Evolutionary conservation across 139 green algal species (phyloP), one percentile per base, ranked within the genome.

Genomic region (Nannochloris sp.): DNA sequence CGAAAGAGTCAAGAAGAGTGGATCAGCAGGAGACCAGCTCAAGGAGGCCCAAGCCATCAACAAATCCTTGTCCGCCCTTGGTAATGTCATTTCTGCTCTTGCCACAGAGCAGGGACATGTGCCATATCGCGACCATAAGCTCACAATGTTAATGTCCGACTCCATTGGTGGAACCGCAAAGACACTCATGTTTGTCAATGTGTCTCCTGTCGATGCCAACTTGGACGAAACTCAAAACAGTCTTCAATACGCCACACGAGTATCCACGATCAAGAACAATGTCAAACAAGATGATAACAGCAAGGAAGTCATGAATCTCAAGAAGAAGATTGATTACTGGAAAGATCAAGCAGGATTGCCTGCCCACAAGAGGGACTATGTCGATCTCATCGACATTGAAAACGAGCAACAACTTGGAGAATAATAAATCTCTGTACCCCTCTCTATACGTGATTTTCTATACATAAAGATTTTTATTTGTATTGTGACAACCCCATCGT

Each of bases 21-120:
- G 80, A 14, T 84, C 79, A 25, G 81, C 72, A 17, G 93, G 93
- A 4, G 89, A 96, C 69, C 85, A 92, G 78, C 80, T 97, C 28
- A 97, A 96, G 82, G 93, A 98, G 77, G 92, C 93, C 26, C 86
- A 95, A 76, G 86, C 91, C 55, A 98, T 99, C 86, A 99, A 99
- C 89, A 97, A 97, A 82, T 92, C 79, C 0, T 81, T 99, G 45
- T 88, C 72, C 0, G 93, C 93, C 23, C 82, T 99, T 20, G 93
- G 93, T 20, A 88, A 98, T 66, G 93, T 98, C 66, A 97, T 98
- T 76, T 83, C 68, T 33, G 89, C 92, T 16, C 80, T 98, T 28
- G 89, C 92, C 26, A 75, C 75, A 20, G 89, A 88, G 66, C 84
- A 89, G 59, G 60, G 80, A 6, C 79, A 87, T 73, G 70, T 92